Evolutionary conservation across 148 eudicot genomes (phyloP).

Genomic region (Drosera capensis): DNA sequence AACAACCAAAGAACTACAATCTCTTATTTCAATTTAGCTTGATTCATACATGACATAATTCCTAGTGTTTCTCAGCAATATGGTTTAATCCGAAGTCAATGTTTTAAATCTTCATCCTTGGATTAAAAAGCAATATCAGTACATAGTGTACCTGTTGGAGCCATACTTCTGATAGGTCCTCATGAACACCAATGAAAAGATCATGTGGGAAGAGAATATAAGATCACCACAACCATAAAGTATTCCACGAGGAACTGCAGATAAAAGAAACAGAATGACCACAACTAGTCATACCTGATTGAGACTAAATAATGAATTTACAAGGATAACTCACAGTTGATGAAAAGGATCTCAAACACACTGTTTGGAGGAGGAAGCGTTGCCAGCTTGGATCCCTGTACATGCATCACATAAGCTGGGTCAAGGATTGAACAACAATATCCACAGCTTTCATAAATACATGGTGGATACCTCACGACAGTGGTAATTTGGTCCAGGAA

Average conservation of each 20-base stretch:
- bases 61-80: no score
- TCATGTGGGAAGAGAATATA: slow-evolving; percentile 98
- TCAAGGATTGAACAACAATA: no score
- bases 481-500: slow-evolving; percentile 95
- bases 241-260: slow-evolving; percentile 76
- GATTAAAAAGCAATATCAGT: neutral
- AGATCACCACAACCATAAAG: slow-evolving; percentile 94
- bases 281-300: slow-evolving; percentile 2
- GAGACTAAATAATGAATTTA: neutral
- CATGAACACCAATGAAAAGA: slow-evolving; percentile 75
- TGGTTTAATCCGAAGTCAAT: no score
- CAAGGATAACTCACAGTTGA: slow-evolving; percentile 40
- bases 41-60: no score
- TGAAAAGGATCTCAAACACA: slow-evolving; percentile 36
- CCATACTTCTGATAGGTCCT: slow-evolving; percentile 93
- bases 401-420: no score
- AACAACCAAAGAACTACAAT: no score
- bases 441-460: no score
- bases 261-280: slow-evolving; percentile 4
- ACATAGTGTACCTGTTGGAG: slow-evolving; percentile 43
- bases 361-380: slow-evolving; percentile 58
- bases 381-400: slow-evolving; percentile 81
- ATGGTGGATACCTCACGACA: slow-evolving; percentile 77
- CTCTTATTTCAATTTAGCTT: no score
- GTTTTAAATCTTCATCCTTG: neutral